These are phyloP conservation scores for Pholiota microspora DNA, from an alignment of 768 basidiomycete genomes.

Conservation along the genomic window DNA sequence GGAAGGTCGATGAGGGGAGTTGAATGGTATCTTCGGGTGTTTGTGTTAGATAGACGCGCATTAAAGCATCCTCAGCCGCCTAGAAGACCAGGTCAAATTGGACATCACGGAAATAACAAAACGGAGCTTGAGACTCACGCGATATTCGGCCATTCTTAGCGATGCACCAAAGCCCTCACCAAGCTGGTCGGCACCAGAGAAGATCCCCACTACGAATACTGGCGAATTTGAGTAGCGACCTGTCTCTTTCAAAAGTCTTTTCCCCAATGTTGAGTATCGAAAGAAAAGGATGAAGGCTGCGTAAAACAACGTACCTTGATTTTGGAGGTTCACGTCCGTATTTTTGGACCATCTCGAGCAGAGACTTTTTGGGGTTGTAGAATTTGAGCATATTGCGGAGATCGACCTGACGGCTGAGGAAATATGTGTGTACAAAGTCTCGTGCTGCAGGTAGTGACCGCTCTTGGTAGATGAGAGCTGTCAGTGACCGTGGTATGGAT, in stretches of 20 bases:
- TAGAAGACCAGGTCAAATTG: slow-evolving; percentile 25
- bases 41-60: slow-evolving; percentile 79
- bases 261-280: too few species aligned
- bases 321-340: slow-evolving; percentile 65
- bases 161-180: slow-evolving; percentile 95
- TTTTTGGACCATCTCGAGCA: slow-evolving; percentile 71
- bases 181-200: slow-evolving; percentile 76
- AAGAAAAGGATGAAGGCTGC: too few species aligned
- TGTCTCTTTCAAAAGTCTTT: slow-evolving; percentile 85
- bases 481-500: slow-evolving; percentile 81
- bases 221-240: slow-evolving; percentile 90
- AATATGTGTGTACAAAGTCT: slow-evolving; percentile 84
- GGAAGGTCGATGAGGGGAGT: slow-evolving; percentile 76
- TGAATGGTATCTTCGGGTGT: slow-evolving; percentile 66
- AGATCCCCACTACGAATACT: slow-evolving; percentile 95
- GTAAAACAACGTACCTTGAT: slow-evolving; percentile 42
- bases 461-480: slow-evolving; percentile 86
- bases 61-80: slow-evolving; percentile 86
- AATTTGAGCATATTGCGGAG: slow-evolving; percentile 40
- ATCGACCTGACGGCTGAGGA: slow-evolving; percentile 85
- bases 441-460: slow-evolving; percentile 85
- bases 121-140: slow-evolving; percentile 57
- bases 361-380: slow-evolving; percentile 53
- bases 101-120: background rate
- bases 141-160: slow-evolving; percentile 91